Evolutionary conservation across 2,329 filamentous ascomycete species (phyloP), one percentile per base, ranked within the genome.

Genomic region (Orbilia brochopaga): DNA sequence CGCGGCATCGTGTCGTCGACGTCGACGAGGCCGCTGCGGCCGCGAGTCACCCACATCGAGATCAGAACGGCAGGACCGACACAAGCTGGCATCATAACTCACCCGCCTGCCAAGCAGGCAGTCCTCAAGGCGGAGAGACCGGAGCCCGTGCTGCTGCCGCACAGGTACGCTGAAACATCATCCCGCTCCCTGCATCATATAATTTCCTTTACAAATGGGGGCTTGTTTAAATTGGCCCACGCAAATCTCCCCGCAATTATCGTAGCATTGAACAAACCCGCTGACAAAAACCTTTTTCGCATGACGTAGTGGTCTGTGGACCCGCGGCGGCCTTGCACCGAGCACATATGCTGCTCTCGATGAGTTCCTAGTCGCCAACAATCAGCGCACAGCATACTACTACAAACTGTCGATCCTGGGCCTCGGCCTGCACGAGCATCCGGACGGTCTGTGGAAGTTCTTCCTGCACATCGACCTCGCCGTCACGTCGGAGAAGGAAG

Each of bases 61-160:
- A 55, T 72, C 40, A 65, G 67, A 65, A 72, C 67, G 60, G 56
- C 67, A 58, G 67, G 67, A 61, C 67, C 67, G 67, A 72, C 60
- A 15, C 60, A 72, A 37, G 67, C 67, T 65, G 67, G 67, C 19
- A 72, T 72, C n/a, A 72, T 72, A 21, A 72, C 67, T n/a, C 67
- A 72, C 46, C 67, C 67, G 32, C 60, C 67, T 10, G 60, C 67
- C 17, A 53, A 60, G 27, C 67, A 72, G 46, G 67, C 56, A 30
- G 60, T 72, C 21, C 64, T 72, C 51, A 61, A 52, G 37, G 27
- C 15, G 54, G 37, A 23, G 1, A 55, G 32, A 27, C 46, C 53
- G 6, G 67, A 65, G 10, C 67, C 67, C 1, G 55, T 48, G n/a
- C 27, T 42, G 5, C 50, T 72, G 55, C 60, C 67, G 42, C 32